phyloP scores from a whole-genome alignment of 768 basidiomycete genomes.

The Wakefieldia striispora region DNA sequence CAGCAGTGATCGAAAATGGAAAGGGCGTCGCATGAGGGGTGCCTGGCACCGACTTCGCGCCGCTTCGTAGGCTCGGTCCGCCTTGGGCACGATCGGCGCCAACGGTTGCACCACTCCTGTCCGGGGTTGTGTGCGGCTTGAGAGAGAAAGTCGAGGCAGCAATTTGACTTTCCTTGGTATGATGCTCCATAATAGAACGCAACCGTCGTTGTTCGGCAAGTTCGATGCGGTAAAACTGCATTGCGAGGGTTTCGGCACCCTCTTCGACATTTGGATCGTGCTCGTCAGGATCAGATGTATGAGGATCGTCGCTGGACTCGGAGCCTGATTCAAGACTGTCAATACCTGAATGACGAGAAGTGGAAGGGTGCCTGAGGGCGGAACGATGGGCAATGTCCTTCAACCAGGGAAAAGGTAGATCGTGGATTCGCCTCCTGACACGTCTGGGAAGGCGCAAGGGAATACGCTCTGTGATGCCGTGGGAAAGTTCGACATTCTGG shows the following conservation, averaged over 20 bases:
- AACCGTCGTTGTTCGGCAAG: conserved; percentile 85
- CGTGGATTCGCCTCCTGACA: conserved; percentile 56
- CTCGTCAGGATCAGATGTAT: conserved; percentile 33
- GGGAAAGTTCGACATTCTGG: conserved; percentile 78
- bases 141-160: neutral
- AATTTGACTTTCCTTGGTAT: conserved; percentile 57
- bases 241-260: conserved; percentile 76
- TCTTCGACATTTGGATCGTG: conserved; percentile 51
- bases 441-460: conserved; percentile 56
- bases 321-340: conserved; percentile 27
- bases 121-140: conserved; percentile 7
- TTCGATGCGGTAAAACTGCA: conserved; percentile 93
- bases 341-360: conserved; percentile 14
- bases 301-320: conserved; percentile 36
- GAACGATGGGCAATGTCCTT: conserved; percentile 64
- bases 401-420: conserved; percentile 81
- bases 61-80: conserved; percentile 1
- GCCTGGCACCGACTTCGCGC: conserved; percentile 17
- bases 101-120: neutral
- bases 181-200: conserved; percentile 90
- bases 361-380: conserved; percentile 19
- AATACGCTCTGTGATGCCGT: conserved; percentile 77
- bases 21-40: conserved; percentile 31
- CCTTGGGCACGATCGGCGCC: neutral
- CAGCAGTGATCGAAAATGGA: conserved; percentile 95